Evolutionary conservation across 176 grass and related monocot species (phyloP).

Genomic region (Oryza glaberrima): DNA sequence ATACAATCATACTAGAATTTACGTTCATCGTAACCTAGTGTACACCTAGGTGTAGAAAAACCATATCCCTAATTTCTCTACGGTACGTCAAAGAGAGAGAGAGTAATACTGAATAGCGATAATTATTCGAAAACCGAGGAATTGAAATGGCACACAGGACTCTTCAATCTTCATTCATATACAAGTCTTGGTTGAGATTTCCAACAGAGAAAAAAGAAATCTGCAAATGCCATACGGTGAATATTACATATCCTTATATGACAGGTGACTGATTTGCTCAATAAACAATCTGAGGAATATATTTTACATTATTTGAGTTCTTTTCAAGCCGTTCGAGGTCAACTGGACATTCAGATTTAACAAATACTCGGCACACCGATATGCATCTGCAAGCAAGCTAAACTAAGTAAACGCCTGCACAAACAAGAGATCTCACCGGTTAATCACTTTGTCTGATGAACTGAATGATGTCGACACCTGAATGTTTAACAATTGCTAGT

Average conservation of each 20-base stretch:
- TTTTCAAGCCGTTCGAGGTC: not conserved
- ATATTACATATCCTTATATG: too few relatives aligned
- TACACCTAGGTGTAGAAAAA: too few relatives aligned
- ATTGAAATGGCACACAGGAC: too few relatives aligned
- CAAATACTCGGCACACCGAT: not conserved
- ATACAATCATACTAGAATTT: too few relatives aligned
- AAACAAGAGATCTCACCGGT: not conserved
- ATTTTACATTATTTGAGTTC: not conserved
- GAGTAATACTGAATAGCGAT: too few relatives aligned
- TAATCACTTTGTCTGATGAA: not conserved
- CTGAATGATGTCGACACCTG: not conserved
- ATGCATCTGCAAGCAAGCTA: conserved; percentile 1
- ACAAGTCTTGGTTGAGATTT: not conserved
- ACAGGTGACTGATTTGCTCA: too few relatives aligned
- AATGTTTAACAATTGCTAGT: not conserved
- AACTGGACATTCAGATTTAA: not conserved
- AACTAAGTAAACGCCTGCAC: not conserved
- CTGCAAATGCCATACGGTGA: not conserved
- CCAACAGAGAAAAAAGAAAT: not conserved
- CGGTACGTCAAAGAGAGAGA: too few relatives aligned
- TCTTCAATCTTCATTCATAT: not conserved
- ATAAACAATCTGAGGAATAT: not conserved
- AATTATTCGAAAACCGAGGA: too few relatives aligned
- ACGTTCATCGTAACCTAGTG: too few relatives aligned
- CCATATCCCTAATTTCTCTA: too few relatives aligned